A percentile compares a stretch with the other conserved stretches of the same genome.
phyloP scores from a whole-genome alignment of 345 rosid genomes.

The Citrus reticulata region DNA sequence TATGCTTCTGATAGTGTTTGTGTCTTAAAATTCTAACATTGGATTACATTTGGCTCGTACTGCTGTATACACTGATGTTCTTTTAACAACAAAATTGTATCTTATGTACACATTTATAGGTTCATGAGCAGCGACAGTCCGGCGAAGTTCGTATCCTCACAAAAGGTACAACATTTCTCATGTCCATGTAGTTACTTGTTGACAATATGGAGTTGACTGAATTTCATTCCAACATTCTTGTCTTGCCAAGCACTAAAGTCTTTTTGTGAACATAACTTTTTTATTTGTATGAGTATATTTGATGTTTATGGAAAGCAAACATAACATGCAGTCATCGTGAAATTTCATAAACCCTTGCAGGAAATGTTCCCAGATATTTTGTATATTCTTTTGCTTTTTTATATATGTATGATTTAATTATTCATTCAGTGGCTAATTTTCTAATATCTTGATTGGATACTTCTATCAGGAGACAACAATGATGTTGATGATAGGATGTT shows the following conservation, averaged over 20 bases:
- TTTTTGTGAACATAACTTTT: background rate
- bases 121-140: conserved; percentile 29
- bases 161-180: conserved; percentile 33
- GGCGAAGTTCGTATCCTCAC: conserved; percentile 38
- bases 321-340: background rate
- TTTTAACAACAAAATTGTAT: background rate
- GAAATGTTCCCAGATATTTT: background rate
- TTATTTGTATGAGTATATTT: background rate
- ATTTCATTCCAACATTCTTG: background rate
- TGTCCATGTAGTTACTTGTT: background rate
- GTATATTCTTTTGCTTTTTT: background rate
- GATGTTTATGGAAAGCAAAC: background rate
- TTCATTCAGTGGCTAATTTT: background rate
- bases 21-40: background rate
- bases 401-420: background rate
- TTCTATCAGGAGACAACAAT: conserved; percentile 64
- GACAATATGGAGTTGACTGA: background rate
- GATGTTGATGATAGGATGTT: conserved; percentile 47
- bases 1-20: background rate
- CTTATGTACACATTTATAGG: conserved; percentile 18
- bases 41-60: background rate
- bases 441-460: background rate
- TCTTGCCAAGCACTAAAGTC: background rate
- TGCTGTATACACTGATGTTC: background rate
- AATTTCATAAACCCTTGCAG: background rate